Evolutionary conservation across 148 eudicot genomes (phyloP), one percentile per base, ranked within the genome.

Genomic region (Cornus kousa): DNA sequence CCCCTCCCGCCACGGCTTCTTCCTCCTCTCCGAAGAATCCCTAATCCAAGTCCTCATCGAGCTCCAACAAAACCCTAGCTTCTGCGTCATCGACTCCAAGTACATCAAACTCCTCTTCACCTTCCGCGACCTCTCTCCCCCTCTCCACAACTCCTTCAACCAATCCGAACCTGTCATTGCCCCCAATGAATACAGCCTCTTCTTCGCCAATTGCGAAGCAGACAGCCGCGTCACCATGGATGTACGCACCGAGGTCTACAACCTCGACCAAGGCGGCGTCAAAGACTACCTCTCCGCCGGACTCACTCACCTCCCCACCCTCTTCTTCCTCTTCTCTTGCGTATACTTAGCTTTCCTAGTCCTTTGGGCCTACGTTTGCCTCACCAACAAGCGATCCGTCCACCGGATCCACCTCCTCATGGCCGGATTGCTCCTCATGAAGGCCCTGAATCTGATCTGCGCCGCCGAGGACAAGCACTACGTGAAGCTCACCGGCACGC

Each of bases 401-500:
- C 98, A 96, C 31, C 75, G 90, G 74, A 93, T 96, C 22, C 99
- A 96, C 75, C 10, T 85, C 3, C 68, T 96, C 60, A 96, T 96
- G 99, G 85, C 84, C 0, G 88, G 86, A 4, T 71, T 96, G 76
- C 82, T 96, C n/a, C 62, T 92, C 2, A 85, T 96, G 83, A 96
- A 96, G 77, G 99, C 98, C 0, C 53, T 96, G 80, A 96, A 96
- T 57, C 76, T 96, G 80, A 87, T 96, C 19, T 93, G 92, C 72
- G 99, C 98, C 0, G 98, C 98, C 0, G 99, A 93, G 87, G 97
- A 93, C 78, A 96, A 93, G 74, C 98, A 96, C 78, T 96, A 92
- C 76, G 98, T 96, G 16, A 96, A 96, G 81, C 94, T 90, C 5
- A 91, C 99, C 0, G 99, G 99, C 3, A 92, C 95, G 2, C 92